phyloP scores from a whole-genome alignment of 768 basidiomycete species.

The Hemileccinum rubropunctum region DNA sequence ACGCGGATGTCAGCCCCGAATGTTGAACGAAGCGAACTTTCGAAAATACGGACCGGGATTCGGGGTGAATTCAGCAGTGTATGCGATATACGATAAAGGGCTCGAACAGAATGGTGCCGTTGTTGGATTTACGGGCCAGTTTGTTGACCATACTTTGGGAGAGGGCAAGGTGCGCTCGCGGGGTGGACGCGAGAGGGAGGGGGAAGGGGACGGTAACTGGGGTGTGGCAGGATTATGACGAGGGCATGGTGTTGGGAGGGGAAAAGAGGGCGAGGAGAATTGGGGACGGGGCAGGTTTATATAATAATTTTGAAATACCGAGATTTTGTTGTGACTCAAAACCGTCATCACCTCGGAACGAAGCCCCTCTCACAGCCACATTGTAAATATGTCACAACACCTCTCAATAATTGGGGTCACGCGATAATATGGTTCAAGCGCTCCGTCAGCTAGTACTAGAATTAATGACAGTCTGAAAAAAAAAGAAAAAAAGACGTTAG shows the following conservation, averaged over 20 bases:
- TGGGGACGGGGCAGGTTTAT: constrained; percentile 36
- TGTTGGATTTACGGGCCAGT: constrained; percentile 75
- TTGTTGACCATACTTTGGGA: constrained; percentile 74
- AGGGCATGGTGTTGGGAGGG: constrained; percentile 38
- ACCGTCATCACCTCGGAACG: constrained; percentile 27
- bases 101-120: constrained; percentile 86
- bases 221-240: constrained; percentile 22
- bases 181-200: constrained; percentile 20
- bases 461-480: no score
- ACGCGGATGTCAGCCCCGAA: constrained; percentile 4
- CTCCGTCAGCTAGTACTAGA: no score
- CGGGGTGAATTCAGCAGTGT: constrained; percentile 47
- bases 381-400: constrained; percentile 22
- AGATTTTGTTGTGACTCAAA: constrained; percentile 34
- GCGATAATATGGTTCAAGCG: constrained; percentile 15
- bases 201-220: constrained; percentile 4
- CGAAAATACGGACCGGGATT: constrained; percentile 18
- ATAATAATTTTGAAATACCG: constrained; percentile 39
- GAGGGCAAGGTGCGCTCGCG: constrained; percentile 27
- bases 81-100: constrained; percentile 87
- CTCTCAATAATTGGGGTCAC: constrained; percentile 17
- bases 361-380: constrained; percentile 31
- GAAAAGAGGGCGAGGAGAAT: constrained; percentile 22
- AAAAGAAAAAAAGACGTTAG: constrained; percentile 33
- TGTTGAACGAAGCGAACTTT: no score